phyloP scores from a whole-genome alignment of 306 rosid species.

The Quercus agrifolia region DNA sequence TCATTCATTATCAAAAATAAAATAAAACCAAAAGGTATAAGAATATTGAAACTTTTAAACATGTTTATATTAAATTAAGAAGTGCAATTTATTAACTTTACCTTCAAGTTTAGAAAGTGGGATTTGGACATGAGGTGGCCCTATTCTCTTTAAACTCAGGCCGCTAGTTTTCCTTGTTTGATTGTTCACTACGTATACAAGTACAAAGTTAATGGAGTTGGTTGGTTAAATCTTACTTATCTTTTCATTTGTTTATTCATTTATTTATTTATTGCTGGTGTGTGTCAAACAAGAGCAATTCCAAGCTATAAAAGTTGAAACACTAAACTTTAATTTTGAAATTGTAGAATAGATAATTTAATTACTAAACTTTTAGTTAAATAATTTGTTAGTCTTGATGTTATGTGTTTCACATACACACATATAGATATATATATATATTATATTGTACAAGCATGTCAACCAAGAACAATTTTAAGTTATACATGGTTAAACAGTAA shows the following conservation, averaged over 20 bases:
- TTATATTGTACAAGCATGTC: not conserved
- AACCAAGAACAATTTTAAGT: not conserved
- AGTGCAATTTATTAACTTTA: not conserved
- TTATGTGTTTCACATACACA: too few relatives aligned
- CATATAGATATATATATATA: too few relatives aligned
- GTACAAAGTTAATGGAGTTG: not conserved
- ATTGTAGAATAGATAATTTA: too few relatives aligned
- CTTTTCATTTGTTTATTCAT: not conserved
- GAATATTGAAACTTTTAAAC: not conserved
- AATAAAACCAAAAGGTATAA: not conserved
- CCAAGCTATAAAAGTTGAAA: too few relatives aligned
- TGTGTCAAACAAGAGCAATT: not conserved
- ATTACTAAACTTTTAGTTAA: too few relatives aligned
- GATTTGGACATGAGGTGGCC: slow-evolving; percentile 13
- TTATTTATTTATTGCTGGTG: not conserved
- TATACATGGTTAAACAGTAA: not conserved
- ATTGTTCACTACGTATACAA: not conserved
- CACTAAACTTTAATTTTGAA: too few relatives aligned
- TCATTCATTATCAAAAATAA: too few relatives aligned
- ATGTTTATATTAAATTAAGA: not conserved
- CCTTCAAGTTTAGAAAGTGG: slow-evolving; percentile 1
- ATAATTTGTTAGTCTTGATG: too few relatives aligned
- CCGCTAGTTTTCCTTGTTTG: slow-evolving; percentile 1
- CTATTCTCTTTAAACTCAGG: slow-evolving; percentile 18
- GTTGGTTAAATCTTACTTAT: not conserved